A percentile compares a stretch with the other conserved stretches of the same genome.
These are phyloP conservation scores for Canavalia ensiformis DNA, from an alignment of 306 rosid genomes.

Conservation along the genomic window DNA sequence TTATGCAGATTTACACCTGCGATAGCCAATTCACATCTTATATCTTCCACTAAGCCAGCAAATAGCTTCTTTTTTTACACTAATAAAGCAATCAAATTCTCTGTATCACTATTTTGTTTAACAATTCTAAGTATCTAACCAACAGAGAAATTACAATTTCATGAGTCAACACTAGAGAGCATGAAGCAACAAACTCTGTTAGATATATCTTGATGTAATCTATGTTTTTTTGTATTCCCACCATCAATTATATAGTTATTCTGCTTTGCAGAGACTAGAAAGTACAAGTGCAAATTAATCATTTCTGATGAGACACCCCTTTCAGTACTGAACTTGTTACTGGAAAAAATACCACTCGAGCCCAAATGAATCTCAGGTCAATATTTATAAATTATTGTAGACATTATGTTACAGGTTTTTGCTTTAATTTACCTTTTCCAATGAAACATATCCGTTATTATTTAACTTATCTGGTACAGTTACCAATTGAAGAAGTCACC, in stretches of 20 bases:
- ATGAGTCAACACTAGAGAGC: background rate
- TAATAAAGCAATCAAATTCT: slow-evolving; percentile 17
- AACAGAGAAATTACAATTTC: slow-evolving; percentile 16
- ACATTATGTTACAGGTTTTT: background rate
- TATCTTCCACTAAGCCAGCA: slow-evolving; percentile 12
- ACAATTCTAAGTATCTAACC: background rate
- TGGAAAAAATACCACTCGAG: slow-evolving; percentile 11
- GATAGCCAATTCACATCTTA: slow-evolving; percentile 7
- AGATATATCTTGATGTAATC: background rate
- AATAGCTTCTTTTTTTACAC: background rate
- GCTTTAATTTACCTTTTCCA: background rate
- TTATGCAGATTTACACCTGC: background rate
- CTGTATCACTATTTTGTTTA: background rate
- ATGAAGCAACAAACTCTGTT: background rate
- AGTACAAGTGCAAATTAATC: background rate
- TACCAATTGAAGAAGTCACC: slow-evolving; percentile 4
- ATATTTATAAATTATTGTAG: slow-evolving; percentile 29
- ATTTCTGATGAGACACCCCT: background rate
- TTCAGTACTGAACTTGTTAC: slow-evolving; percentile 11
- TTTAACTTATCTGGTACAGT: background rate
- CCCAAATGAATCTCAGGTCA: slow-evolving; percentile 19
- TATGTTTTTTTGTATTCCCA: background rate
- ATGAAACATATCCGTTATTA: slow-evolving; percentile 3
- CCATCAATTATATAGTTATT: slow-evolving; percentile 22
- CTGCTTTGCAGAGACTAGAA: background rate